These are phyloP conservation scores for Sporobolomyces phaffii DNA, from an alignment of 768 basidiomycete genomes.

Conservation along the genomic window DNA sequence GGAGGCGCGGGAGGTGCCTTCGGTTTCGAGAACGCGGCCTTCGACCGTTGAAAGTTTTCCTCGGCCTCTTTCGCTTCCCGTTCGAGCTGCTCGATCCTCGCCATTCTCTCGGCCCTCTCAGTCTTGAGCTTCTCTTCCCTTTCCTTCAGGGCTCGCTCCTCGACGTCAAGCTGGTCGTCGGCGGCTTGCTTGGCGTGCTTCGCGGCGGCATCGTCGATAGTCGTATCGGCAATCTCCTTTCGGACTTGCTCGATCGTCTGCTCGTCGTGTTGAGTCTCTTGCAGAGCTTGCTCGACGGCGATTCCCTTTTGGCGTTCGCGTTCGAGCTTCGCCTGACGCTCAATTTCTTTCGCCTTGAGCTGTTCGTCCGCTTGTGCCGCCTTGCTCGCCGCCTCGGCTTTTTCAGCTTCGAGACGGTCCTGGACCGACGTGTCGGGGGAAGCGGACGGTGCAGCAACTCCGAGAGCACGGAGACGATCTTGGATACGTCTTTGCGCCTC, in stretches of 20 bases:
- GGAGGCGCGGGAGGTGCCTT: conserved; percentile 36
- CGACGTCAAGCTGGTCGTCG: conserved; percentile 59
- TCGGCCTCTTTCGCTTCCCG: conserved; percentile 59
- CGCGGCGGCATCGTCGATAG: conserved; percentile 3
- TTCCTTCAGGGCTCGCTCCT: conserved; percentile 64
- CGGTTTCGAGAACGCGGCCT: conserved; percentile 35
- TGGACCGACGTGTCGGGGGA: conserved; percentile 73
- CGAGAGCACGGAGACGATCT: conserved; percentile 77
- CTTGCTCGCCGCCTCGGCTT: conserved; percentile 85
- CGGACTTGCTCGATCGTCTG: conserved; percentile 30
- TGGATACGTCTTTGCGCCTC: conserved; percentile 77
- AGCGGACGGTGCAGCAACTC: conserved; percentile 55
- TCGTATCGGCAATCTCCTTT: conserved; percentile 33
- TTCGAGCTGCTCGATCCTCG: conserved; percentile 55
- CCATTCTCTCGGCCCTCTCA: conserved; percentile 61
- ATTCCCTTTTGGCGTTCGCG: conserved; percentile 50
- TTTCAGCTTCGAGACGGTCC: conserved; percentile 75
- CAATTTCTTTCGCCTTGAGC: conserved; percentile 69
- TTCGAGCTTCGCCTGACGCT: conserved; percentile 67
- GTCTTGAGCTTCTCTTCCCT: conserved; percentile 68
- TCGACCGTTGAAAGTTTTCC: conserved; percentile 45
- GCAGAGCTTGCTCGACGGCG: conserved; percentile 32
- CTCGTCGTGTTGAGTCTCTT: conserved; percentile 21
- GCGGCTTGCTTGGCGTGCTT: conserved; percentile 45
- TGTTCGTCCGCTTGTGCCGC: conserved; percentile 67